Evolutionary conservation across 2,329 filamentous ascomycete genomes (phyloP), one percentile per base, ranked within the genome.

Genomic region (Dendryphion nanum): DNA sequence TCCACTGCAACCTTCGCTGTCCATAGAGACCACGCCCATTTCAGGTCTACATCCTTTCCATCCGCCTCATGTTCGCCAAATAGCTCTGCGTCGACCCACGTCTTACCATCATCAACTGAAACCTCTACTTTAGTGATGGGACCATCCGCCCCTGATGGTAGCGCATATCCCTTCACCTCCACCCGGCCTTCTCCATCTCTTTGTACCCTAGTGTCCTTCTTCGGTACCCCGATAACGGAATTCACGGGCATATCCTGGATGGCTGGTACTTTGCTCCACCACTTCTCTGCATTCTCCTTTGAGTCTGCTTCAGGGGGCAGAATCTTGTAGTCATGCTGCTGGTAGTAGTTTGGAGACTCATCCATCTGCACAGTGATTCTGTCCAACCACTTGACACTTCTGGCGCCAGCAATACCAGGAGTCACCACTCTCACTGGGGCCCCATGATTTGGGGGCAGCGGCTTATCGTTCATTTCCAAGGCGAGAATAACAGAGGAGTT

Each of bases 11-110:
- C 56, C 10, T 55, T 60, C 2, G 67, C 69, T 40, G 58, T 68
- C 78, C 78, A 82, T 23, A 82, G 53, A 30, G 69, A 69, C 78
- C 78, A 82, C 30, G 71, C 70, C 78, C 77, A 80, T 46, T 71
- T 77, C 44, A 67, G 48, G 8, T 66, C 66, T 16, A 45, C 49
- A 4, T 45, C 45, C n/a, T 49, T 34, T 18, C 41, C 30, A 6
- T 44, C 36, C 15, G 35, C 38, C 7, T 42, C 35, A 8, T 40
- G 29, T 7, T 21, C 34, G 2, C 32, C 47, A 18, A 64, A 48
- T 23, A 72, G 32, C 30, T 71, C 57, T 3, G 76, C 75, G 38
- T 75, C 65, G 4, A 60, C 52, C 77, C 77, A 81, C 0, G 64
- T 73, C 30, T 56, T 48, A 0, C 76, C 75, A 14, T 64, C 68